A percentile compares a stretch with the other conserved stretches of the same genome.
These are phyloP conservation scores for Rhodosporidiobolus odoratus DNA, from an alignment of 768 basidiomycete species.

Conservation along the genomic window DNA sequence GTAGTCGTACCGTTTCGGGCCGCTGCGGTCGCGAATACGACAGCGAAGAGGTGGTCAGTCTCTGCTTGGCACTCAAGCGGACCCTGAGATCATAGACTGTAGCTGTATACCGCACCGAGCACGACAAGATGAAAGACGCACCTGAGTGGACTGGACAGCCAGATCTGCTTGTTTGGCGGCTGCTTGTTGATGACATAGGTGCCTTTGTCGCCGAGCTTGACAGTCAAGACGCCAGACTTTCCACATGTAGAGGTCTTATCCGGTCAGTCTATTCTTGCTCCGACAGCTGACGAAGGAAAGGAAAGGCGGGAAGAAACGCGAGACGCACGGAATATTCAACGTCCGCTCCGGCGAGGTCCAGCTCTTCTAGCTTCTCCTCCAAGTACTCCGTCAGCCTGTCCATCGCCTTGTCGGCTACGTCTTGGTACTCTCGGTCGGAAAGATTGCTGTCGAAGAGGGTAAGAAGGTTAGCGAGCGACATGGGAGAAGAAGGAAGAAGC, in stretches of 20 bases:
- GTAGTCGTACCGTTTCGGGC: slow-evolving; percentile 88
- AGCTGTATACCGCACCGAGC: background rate
- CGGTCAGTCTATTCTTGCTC: background rate
- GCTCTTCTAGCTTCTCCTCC: slow-evolving; percentile 61
- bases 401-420: slow-evolving; percentile 71
- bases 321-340: slow-evolving; percentile 79
- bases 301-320: background rate
- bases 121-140: slow-evolving; percentile 44
- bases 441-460: slow-evolving; percentile 50
- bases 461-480: background rate
- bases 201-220: slow-evolving; percentile 64
- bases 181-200: slow-evolving; percentile 97
- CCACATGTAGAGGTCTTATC: slow-evolving; percentile 26
- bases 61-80: background rate
- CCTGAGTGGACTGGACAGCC: slow-evolving; percentile 87
- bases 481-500: background rate
- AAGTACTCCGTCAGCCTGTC: slow-evolving; percentile 65
- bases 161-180: slow-evolving; percentile 94
- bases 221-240: slow-evolving; percentile 85
- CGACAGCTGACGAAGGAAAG: background rate
- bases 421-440: slow-evolving; percentile 64
- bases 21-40: slow-evolving; percentile 52
- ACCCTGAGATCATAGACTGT: background rate
- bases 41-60: background rate
- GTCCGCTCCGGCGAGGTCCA: slow-evolving; percentile 62